Percentiles rank a stretch among this genome's conserved stretches.
Conservation (phyloP, 805 yeast species). For the Kodamaea kakaduensis region DNA sequence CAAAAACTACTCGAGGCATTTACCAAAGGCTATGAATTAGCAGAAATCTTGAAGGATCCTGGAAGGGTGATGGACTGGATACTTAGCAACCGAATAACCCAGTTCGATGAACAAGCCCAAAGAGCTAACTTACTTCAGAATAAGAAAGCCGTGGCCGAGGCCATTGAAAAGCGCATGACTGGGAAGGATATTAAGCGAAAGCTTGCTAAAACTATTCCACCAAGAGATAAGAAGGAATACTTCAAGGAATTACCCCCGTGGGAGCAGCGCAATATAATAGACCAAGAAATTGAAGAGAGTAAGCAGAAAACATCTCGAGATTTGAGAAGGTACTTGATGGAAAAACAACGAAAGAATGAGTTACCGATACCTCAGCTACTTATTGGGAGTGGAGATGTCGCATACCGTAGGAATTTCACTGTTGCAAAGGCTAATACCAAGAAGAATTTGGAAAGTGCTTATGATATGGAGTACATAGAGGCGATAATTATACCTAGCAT, state of each 20-base stretch:
- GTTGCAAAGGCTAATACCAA: conserved; percentile 24
- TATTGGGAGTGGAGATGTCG: conserved; percentile 16
- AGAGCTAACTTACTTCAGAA: conserved; percentile 8
- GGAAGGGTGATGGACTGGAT: neutral
- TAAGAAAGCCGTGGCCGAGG: conserved; percentile 7
- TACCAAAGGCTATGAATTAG: conserved; percentile 2
- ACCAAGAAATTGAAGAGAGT: conserved; percentile 12
- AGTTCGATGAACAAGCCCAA: conserved; percentile 17
- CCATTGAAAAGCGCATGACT: conserved; percentile 12
- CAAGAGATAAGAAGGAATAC: conserved; percentile 4
- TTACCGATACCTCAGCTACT: conserved; percentile 32
- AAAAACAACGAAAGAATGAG: conserved; percentile 21
- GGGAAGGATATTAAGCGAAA: conserved; percentile 5
- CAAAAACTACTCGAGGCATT: conserved; percentile 2
- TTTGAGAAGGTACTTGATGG: conserved; percentile 26
- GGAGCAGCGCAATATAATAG: conserved; percentile 14
- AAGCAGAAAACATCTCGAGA: conserved; percentile 16
- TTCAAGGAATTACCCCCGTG: conserved; percentile 8
- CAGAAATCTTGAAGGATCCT: neutral
- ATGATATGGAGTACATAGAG: conserved; percentile 31
- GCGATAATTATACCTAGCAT: conserved; percentile 30
- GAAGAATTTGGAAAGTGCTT: conserved; percentile 13
- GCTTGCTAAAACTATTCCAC: conserved; percentile 2
- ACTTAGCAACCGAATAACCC: conserved; percentile 3
- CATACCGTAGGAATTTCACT: conserved; percentile 10